Conservation (phyloP, 176 grass and related monocot species). For the Aegilops speltoides region DNA sequence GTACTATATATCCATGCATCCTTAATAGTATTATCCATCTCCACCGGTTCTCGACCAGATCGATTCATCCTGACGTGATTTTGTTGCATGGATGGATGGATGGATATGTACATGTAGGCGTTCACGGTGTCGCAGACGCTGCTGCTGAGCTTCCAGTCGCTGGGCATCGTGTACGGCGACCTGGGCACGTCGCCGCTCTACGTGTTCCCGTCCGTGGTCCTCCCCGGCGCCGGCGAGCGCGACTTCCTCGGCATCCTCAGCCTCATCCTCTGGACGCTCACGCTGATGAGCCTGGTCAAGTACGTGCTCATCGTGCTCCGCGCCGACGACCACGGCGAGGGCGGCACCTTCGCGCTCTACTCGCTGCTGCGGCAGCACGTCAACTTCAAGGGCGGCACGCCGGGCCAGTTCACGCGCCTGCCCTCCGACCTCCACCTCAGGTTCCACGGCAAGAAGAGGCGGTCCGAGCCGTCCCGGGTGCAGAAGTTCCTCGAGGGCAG, state of each 20-base stretch:
- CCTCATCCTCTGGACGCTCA: constrained; percentile 69
- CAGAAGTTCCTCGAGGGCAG: constrained; percentile 44
- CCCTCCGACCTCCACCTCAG: constrained; percentile 43
- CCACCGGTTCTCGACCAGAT: neutral
- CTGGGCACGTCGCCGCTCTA: constrained; percentile 67
- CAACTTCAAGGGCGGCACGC: constrained; percentile 51
- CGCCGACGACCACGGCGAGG: constrained; percentile 70
- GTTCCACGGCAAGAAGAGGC: constrained; percentile 34
- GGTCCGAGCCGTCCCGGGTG: constrained; percentile 6
- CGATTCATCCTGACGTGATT: neutral
- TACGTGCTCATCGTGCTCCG: constrained; percentile 57
- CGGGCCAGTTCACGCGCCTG: constrained; percentile 29
- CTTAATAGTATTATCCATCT: no score
- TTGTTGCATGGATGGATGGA: neutral
- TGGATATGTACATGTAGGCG: constrained; percentile 24
- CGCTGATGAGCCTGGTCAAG: constrained; percentile 55
- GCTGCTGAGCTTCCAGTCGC: constrained; percentile 54
- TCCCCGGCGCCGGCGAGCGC: constrained; percentile 32
- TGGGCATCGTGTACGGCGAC: constrained; percentile 68
- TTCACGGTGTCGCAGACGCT: constrained; percentile 43
- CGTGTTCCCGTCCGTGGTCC: constrained; percentile 64
- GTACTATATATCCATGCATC: neutral
- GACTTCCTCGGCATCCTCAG: constrained; percentile 60
- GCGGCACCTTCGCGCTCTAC: constrained; percentile 75
- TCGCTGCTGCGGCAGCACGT: constrained; percentile 62